phyloP scores from a whole-genome alignment of 768 basidiomycete species.

The Filobasidium floriforme region DNA sequence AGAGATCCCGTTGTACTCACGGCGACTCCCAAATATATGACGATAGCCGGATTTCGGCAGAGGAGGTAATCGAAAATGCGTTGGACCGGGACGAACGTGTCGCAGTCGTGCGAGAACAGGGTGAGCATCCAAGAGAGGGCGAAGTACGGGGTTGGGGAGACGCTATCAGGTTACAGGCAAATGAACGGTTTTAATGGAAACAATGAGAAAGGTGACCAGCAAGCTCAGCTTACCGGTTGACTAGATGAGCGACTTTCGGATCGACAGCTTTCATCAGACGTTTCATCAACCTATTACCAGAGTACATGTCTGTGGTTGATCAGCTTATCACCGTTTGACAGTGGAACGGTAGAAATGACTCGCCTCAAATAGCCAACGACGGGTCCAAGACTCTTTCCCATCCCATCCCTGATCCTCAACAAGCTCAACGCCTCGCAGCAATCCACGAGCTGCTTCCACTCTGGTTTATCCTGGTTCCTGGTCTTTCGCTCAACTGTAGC shows the following conservation, averaged over 20 bases:
- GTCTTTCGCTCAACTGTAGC: background rate
- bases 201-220: background rate
- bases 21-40: constrained; percentile 74
- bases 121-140: constrained; percentile 84
- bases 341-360: too few relatives aligned
- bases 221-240: constrained; percentile 55
- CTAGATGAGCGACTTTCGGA: constrained; percentile 58
- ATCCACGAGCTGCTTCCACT: constrained; percentile 30
- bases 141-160: constrained; percentile 75
- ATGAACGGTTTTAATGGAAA: background rate
- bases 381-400: constrained; percentile 76
- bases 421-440: constrained; percentile 63
- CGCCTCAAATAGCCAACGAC: constrained; percentile 71
- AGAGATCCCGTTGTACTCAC: constrained; percentile 50
- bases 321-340: too few relatives aligned
- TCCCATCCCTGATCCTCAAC: constrained; percentile 74
- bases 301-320: background rate
- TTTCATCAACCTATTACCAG: constrained; percentile 57
- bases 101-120: constrained; percentile 84
- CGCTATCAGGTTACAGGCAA: constrained; percentile 46
- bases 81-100: constrained; percentile 79
- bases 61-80: constrained; percentile 86
- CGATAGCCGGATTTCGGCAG: constrained; percentile 67
- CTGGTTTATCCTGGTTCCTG: constrained; percentile 20
- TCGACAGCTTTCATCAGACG: constrained; percentile 67